Percentiles rank a stretch among this genome's conserved stretches.
Conservation (phyloP, 2,329 filamentous ascomycete species). For the Xylariaceae sp. region DNA sequence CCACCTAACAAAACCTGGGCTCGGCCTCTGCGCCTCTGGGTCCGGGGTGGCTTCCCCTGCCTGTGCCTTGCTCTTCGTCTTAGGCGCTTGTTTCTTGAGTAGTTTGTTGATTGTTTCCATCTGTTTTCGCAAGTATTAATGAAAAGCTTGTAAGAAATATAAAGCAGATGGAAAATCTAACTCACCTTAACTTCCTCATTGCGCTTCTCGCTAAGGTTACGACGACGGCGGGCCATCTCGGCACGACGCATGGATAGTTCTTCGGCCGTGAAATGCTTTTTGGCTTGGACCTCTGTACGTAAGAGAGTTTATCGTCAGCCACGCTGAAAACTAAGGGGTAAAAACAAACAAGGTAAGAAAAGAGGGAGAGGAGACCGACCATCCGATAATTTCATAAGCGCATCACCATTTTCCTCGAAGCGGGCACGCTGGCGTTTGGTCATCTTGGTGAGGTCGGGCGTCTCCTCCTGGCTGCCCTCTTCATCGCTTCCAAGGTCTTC, state of each 20-base stretch:
- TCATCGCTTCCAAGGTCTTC: constrained; percentile 40
- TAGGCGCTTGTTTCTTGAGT: constrained; percentile 78
- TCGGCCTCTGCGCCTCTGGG: constrained; percentile 43
- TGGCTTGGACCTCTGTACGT: constrained; percentile 57
- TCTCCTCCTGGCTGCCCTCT: constrained; percentile 43
- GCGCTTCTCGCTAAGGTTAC: constrained; percentile 59
- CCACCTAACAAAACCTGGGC: constrained; percentile 64
- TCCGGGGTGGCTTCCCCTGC: constrained; percentile 44
- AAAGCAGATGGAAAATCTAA: no score
- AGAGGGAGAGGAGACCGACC: no score
- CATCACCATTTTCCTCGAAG: constrained; percentile 47
- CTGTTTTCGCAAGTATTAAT: constrained; percentile 35
- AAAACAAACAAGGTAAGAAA: no score
- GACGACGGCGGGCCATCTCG: constrained; percentile 56
- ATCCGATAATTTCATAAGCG: constrained; percentile 55
- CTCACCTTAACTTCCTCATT: constrained; percentile 59
- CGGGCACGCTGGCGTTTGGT: constrained; percentile 55
- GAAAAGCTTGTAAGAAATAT: not conserved
- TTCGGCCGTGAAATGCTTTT: constrained; percentile 57
- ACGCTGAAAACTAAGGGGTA: not conserved
- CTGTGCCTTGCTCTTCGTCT: constrained; percentile 54
- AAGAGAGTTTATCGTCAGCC: no score
- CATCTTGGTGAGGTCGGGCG: constrained; percentile 54
- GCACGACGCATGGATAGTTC: constrained; percentile 57
- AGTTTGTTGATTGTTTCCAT: constrained; percentile 91